Evolutionary conservation across 768 basidiomycete species (phyloP), one percentile per base, ranked within the genome.

Genomic region (Leccinum truebloodii): DNA sequence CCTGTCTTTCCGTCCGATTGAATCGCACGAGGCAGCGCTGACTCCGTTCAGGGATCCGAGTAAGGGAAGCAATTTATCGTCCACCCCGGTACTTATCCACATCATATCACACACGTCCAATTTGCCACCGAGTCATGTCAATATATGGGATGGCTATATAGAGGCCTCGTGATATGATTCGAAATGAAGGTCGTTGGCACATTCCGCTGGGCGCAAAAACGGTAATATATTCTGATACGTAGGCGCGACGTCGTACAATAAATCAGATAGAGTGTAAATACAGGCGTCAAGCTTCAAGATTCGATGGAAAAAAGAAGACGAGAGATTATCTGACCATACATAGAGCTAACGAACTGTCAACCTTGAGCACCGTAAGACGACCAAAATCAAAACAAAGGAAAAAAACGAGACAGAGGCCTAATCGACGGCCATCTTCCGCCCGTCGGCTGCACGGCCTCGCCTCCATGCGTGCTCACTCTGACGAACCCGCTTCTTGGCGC

Each of bases 381-480:
- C n/a, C 39, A 18, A 39, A 30, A n/a, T n/a, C n/a, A n/a, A n/a
- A 49, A 49, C 5, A 12, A 26, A 16, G 48, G 24, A 50, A 50
- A 9, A 58, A 13, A 54, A 55, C 18, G 32, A 49, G 32, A 54
- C n/a, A 8, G 24, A 9, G 4, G 16, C 18, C 41, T 59, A 68
- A 41, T 68, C 63, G 10, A 62, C 46, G 16, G 55, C 62, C 67
- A 59, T 65, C 60, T 57, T 28, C 55, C 49, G 55, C 10, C 60
- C 61, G 30, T 52, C 66, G 6, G 59, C 67, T 44, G 64, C 72
- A 16, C 79, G 76, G 63, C 84, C 89, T 68, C 75, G 78, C 69
- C 88, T 76, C 64, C 86, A 77, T 22, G 81, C 79, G 67, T 87
- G 86, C 77, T 92, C 90, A 65, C 89, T 92, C 78, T 89, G 88